phyloP scores from a whole-genome alignment of 306 rosid genomes.

The Casuarina glauca region DNA sequence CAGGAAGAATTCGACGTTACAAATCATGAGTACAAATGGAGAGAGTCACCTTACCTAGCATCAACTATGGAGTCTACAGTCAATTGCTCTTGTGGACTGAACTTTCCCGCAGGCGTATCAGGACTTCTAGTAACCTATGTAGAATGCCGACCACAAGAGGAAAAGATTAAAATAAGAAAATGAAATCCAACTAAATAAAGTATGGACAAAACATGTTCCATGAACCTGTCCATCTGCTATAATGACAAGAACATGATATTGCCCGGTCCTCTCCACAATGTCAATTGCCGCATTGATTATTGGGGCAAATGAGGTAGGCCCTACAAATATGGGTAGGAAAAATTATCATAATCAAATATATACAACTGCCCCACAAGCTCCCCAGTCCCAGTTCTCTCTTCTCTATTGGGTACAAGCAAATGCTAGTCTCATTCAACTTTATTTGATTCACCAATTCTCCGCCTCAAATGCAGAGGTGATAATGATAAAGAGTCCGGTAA shows the following conservation, averaged over 20 bases:
- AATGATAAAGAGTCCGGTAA: neutral
- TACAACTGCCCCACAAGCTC: neutral
- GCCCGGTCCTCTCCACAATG: slow-evolving; percentile 76
- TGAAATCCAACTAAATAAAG: slow-evolving; percentile 1
- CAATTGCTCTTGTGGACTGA: slow-evolving; percentile 81
- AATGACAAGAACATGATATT: slow-evolving; percentile 95
- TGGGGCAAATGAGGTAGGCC: slow-evolving; percentile 95
- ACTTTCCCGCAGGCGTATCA: slow-evolving; percentile 57
- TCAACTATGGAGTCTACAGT: slow-evolving; percentile 71
- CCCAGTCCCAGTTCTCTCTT: neutral
- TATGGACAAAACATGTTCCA: slow-evolving; percentile 17
- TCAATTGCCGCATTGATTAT: slow-evolving; percentile 83
- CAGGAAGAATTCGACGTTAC: neutral
- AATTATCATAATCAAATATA: slow-evolving; percentile 8
- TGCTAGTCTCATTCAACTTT: neutral
- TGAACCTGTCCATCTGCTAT: slow-evolving; percentile 98
- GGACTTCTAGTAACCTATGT: slow-evolving; percentile 73
- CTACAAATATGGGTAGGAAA: slow-evolving; percentile 38
- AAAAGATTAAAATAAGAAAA: slow-evolving; percentile 16
- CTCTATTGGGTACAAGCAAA: neutral
- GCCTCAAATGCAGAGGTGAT: neutral
- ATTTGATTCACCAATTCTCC: neutral
- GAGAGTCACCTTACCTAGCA: slow-evolving; percentile 68
- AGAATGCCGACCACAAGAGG: slow-evolving; percentile 16
- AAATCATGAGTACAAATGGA: slow-evolving; percentile 19